Percentiles rank a stretch among this genome's conserved stretches.
Evolutionary conservation across 306 rosid genomes (phyloP).

Genomic region (Pyrus pyrifolia): DNA sequence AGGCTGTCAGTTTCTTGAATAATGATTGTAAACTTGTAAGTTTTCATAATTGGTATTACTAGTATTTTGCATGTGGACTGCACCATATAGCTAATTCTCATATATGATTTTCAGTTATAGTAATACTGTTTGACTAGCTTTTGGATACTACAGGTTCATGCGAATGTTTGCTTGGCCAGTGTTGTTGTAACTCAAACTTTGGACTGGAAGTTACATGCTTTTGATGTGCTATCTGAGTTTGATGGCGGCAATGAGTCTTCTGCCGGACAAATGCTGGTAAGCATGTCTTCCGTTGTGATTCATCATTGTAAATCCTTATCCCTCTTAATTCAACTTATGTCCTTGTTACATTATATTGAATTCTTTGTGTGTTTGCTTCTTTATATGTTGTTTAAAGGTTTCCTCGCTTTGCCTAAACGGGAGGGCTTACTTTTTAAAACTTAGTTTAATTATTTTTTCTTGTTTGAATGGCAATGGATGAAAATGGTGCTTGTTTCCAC

Average conservation of each 20-base stretch:
- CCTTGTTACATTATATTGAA: neutral
- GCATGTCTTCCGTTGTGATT: neutral
- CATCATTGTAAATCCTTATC: neutral
- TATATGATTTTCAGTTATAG: neutral
- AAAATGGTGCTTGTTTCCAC: neutral
- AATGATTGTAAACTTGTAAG: conserved; percentile 97
- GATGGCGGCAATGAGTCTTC: conserved; percentile 70
- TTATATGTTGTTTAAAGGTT: neutral
- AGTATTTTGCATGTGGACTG: neutral
- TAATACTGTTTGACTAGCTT: conserved; percentile 18
- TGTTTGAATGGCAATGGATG: neutral
- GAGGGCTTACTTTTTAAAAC: neutral
- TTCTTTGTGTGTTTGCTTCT: neutral
- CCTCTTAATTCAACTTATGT: too few species aligned
- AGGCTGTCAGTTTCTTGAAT: conserved; percentile 97
- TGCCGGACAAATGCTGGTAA: conserved; percentile 82
- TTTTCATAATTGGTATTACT: conserved; percentile 10
- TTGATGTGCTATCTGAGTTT: conserved; percentile 92
- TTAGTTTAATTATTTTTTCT: neutral
- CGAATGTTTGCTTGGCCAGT: conserved; percentile 88
- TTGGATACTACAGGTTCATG: conserved; percentile 63
- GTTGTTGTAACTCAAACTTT: conserved; percentile 93
- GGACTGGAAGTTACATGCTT: conserved; percentile 99
- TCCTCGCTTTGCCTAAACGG: neutral
- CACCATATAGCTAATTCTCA: neutral